phyloP scores from a whole-genome alignment of 2,329 filamentous ascomycete genomes.

The Hypoxylon sp. region DNA sequence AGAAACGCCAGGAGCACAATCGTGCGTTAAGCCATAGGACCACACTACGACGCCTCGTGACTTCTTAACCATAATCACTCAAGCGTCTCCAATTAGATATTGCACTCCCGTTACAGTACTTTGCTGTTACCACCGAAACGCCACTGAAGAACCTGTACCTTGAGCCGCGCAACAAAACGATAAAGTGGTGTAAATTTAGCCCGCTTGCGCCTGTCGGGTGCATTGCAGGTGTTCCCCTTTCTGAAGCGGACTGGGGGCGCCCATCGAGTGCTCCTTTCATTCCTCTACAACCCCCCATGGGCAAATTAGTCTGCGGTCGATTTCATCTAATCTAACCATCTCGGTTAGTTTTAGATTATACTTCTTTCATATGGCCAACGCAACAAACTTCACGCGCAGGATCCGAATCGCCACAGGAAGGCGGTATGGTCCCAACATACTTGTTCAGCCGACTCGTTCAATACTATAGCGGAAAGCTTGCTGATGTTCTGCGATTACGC shows the following conservation, averaged over 20 bases:
- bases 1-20: conserved; percentile 20
- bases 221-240: neutral
- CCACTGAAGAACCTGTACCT: conserved; percentile 15
- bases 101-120: conserved; percentile 12
- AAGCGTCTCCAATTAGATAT: conserved; percentile 4
- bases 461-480: neutral
- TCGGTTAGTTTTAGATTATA: conserved; percentile 2
- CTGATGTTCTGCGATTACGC: conserved; percentile 7
- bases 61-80: conserved; percentile 11
- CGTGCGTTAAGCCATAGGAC: conserved; percentile 10
- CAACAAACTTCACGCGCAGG: conserved; percentile 15
- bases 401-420: neutral
- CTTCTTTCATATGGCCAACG: conserved; percentile 1
- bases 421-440: conserved; percentile 14
- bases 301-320: neutral
- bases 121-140: conserved; percentile 16
- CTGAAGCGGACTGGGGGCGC: conserved; percentile 1
- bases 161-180: conserved; percentile 9
- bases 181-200: conserved; percentile 17
- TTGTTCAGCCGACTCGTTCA: neutral
- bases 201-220: conserved; percentile 10
- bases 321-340: conserved; percentile 4
- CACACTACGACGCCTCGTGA: conserved; percentile 14
- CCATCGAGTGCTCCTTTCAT: conserved; percentile 1
- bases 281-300: neutral